Base-by-base conservation (phyloP, 2,329 filamentous ascomycete genomes). In the Apiospora malaysiana region DNA sequence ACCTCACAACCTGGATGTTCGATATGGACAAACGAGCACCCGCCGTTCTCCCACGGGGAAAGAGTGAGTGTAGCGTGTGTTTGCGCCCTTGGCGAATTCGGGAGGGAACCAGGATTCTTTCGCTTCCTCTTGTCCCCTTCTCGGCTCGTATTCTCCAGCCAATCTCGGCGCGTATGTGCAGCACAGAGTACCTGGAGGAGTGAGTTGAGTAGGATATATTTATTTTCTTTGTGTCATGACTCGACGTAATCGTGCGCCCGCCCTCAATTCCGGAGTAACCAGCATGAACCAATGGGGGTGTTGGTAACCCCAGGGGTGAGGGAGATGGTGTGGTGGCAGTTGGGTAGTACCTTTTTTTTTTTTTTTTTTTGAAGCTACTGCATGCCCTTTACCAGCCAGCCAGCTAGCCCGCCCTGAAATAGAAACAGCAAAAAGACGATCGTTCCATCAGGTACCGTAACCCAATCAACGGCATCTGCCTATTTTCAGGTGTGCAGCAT, bases 21-120 rank as follows among this genome's bases (percentile, higher is more conserved):
- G 23, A 23, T 59, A 59, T 63, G 32, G 56, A 63, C 56, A 63
- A 63, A 63, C 56, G 56, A 63, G 27, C 56, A n/a, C 32, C 25
- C 56, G 14, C 32, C 18, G 27, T n/a, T 59, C 51, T 32, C 14
- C 27, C 51, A 59, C 27, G 32, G 32, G 56, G 32, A 40, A 40
- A 40, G 16, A 4, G 27, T 12, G 18, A n/a, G 56, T 27, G 32
- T 32, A 32, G 32, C 32, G 32, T 32, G 51, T 59, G 46, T 49
- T 3, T 23, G 21, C 27, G 21, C 27, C 56, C 56, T 63, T 40
- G 56, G 56, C 56, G 56, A 40, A 3, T 63, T 63, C 32, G 32
- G 32, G 42, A 45, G 32, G 25, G 56, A 2, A 12, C 56, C 12
- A 32, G 56, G 56, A 63, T 63, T 37, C 2, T 37, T 59, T n/a